phyloP scores from a whole-genome alignment of 257 asterid genomes.

The Nicotiana otophora region DNA sequence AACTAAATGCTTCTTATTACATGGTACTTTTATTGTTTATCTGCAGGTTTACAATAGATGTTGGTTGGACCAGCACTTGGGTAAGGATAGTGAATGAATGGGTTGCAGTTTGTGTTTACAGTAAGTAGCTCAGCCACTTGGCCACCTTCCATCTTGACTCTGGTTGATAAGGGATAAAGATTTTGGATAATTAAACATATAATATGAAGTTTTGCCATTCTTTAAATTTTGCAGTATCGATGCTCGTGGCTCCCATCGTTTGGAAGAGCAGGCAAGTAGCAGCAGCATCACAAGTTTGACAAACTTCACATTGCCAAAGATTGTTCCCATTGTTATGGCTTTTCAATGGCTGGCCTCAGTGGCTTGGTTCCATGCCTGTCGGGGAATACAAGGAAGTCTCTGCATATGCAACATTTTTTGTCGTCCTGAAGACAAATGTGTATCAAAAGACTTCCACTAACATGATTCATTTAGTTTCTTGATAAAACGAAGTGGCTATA shows the following conservation, averaged over 20 bases:
- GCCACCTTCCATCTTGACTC: neutral
- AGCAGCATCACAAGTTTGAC: conserved; percentile 27
- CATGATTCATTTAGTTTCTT: neutral
- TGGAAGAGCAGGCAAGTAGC: conserved; percentile 36
- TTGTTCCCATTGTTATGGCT: neutral
- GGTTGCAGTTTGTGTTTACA: conserved; percentile 43
- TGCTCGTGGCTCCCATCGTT: conserved; percentile 42
- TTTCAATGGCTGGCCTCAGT: neutral
- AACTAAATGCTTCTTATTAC: neutral
- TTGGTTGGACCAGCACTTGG: conserved; percentile 58
- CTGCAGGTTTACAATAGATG: conserved; percentile 45
- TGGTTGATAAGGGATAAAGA: neutral
- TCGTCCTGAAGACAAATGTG: neutral
- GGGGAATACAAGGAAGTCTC: neutral
- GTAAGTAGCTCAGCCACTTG: conserved; percentile 22
- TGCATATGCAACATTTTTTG: neutral
- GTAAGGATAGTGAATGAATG: conserved; percentile 55
- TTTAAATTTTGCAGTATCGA: conserved; percentile 35
- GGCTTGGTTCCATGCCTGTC: neutral
- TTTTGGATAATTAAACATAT: neutral
- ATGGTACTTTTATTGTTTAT: neutral
- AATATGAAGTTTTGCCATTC: neutral
- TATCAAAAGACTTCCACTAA: neutral
- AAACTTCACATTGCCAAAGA: neutral
- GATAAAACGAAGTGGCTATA: neutral